Evolutionary conservation across 495 filamentous ascomycete species (phyloP), one percentile per base, ranked within the genome.

Genomic region (Penicillium cosmopolitanum): DNA sequence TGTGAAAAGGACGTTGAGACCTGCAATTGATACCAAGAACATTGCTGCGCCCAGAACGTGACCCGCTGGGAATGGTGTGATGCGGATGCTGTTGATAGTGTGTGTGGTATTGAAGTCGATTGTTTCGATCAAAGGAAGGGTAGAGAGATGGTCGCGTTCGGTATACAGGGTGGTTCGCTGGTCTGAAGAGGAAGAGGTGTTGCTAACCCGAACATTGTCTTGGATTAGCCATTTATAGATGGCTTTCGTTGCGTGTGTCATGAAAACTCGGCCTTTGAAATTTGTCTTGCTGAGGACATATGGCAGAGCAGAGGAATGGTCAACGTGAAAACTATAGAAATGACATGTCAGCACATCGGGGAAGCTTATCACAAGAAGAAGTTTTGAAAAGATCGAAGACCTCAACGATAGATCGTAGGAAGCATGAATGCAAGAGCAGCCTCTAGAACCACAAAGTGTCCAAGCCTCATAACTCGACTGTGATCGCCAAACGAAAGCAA

Each of bases 221-320:
- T 96, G 92, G 53, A 98, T 96, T 35, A 98, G 82, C 93, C 94
- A 97, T 80, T 97, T 98, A 82, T 98, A 98, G 74, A 98, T 98
- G 59, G 95, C 95, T 75, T 97, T 97, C 23, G 95, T 98, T 5
- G 95, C 90, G 77, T 98, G 95, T 25, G 95, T 98, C 94, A 97
- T 98, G 78, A 97, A 97, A 57, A 97, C 93, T 28, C 93, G 86
- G 54, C 95, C 95, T 62, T 89, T 88, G 82, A 98, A 98, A 69
- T 96, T 96, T 48, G 95, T 97, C 76, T 98, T 98, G 58, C 94
- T 89, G 69, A 98, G 85, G 56, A 98, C 95, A 73, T 97, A 98
- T 35, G 95, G 95, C 25, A 98, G 82, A 16, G 94, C 95, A 19
- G 94, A 93, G 5, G 95, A 96, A 78, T 98, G 95, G 73, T 98